Evolutionary conservation across 441 rosid genomes (phyloP).

Genomic region (Populus hybrid): DNA sequence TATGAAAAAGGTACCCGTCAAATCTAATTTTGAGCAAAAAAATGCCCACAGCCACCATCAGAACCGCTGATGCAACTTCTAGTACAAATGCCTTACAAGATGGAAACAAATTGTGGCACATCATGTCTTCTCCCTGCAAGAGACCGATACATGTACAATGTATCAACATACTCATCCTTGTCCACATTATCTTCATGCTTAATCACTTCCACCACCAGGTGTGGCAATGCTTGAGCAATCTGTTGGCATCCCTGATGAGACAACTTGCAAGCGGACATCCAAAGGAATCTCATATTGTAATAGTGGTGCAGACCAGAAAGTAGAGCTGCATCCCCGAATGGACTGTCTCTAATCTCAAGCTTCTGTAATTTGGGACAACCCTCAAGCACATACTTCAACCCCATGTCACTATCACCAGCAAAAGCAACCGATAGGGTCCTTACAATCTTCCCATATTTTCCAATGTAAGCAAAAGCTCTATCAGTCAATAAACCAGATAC

Average conservation of each 20-base stretch:
- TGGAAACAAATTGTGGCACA: slow-evolving; percentile 58
- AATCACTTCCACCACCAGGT: slow-evolving; percentile 63
- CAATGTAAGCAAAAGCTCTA: slow-evolving; percentile 68
- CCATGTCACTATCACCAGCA: slow-evolving; percentile 85
- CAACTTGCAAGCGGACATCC: slow-evolving; percentile 81
- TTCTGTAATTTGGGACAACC: slow-evolving; percentile 80
- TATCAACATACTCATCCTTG: slow-evolving; percentile 37
- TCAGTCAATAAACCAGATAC: slow-evolving; percentile 80
- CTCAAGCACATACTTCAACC: slow-evolving; percentile 62
- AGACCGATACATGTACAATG: slow-evolving; percentile 75
- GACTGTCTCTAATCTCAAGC: slow-evolving; percentile 91
- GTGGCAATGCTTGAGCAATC: slow-evolving; percentile 57
- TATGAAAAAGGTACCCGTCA: slow-evolving; percentile 26
- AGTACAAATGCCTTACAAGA: slow-evolving; percentile 39
- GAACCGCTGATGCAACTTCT: slow-evolving; percentile 22
- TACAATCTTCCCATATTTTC: slow-evolving; percentile 61
- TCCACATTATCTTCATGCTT: slow-evolving; percentile 33
- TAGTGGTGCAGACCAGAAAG: slow-evolving; percentile 67
- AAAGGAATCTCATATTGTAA: slow-evolving; percentile 80
- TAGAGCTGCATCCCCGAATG: slow-evolving; percentile 73
- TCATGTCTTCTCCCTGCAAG: slow-evolving; percentile 74
- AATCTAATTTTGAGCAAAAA: slow-evolving; percentile 16
- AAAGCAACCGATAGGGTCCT: slow-evolving; percentile 83
- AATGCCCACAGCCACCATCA: slow-evolving; percentile 15
- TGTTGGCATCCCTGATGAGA: slow-evolving; percentile 53